Conservation (phyloP, 352 stramenopile species). For the Phytophthora palmivora region DNA sequence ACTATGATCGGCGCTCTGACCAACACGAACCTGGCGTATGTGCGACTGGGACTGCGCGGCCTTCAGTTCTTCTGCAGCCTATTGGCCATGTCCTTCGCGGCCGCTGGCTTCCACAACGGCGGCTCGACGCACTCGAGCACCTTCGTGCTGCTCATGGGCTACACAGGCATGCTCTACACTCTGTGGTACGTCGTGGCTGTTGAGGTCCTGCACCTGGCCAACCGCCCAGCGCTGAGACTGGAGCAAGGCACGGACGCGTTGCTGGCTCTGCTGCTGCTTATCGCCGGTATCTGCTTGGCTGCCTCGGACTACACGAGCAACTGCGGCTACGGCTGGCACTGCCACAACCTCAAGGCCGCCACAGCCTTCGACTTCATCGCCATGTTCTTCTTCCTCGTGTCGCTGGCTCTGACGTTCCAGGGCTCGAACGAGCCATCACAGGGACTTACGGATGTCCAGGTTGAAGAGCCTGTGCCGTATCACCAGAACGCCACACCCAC, state of each 20-base stretch:
- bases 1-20: slow-evolving; percentile 28
- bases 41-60: slow-evolving; percentile 44
- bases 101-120: slow-evolving; percentile 37
- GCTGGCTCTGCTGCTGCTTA: slow-evolving; percentile 51
- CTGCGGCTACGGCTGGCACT: slow-evolving; percentile 45
- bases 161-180: slow-evolving; percentile 67
- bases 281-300: slow-evolving; percentile 61
- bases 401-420: slow-evolving; percentile 47
- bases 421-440: slow-evolving; percentile 2
- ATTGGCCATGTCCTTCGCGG: slow-evolving; percentile 55
- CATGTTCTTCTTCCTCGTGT: slow-evolving; percentile 56
- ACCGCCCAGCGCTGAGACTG: slow-evolving; percentile 29
- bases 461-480: slow-evolving; percentile 44
- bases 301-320: slow-evolving; percentile 52
- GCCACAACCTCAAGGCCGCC: slow-evolving; percentile 56
- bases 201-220: slow-evolving; percentile 54
- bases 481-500: slow-evolving; percentile 40
- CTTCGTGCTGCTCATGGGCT: slow-evolving; percentile 69
- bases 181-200: slow-evolving; percentile 57
- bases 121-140: slow-evolving; percentile 36
- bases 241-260: slow-evolving; percentile 47
- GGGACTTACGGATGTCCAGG: slow-evolving; percentile 23
- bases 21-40: slow-evolving; percentile 38
- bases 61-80: slow-evolving; percentile 69
- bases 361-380: slow-evolving; percentile 65